Base-by-base conservation (phyloP, 2,329 filamentous ascomycete species). In the Hypomyces perniciosus region DNA sequence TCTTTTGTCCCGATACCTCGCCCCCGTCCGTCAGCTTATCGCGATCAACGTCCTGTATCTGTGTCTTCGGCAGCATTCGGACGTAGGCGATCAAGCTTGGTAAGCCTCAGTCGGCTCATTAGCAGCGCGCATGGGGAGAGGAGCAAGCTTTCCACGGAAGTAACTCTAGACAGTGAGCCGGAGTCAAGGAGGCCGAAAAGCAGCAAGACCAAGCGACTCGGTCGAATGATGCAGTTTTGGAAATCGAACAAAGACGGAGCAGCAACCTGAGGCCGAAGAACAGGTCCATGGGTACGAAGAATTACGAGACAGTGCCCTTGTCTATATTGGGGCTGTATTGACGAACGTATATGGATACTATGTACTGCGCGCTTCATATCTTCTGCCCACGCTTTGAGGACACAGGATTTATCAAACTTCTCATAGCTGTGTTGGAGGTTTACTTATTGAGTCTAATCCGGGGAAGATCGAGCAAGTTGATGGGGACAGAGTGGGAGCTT, bases 191-290 rank as follows among this genome's bases (percentile, higher is more conserved):
- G 77, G 72, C 59, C 65, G 6, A 83, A 81, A 64, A 62, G 60
- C 27, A 88, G 84, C 73, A 86, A 83, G 65, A 74, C 81, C 35
- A 87, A 83, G 64, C 79, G 86, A 30, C 69, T 90, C 35, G 86
- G 87, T 64, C 84, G 85, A 46, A 76, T 90, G 72, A 83, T 90
- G 76, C 83, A 85, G 59, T 91, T 91, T 66, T 91, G 86, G 86
- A 88, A 86, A 68, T 73, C 76, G 8, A 82, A 77, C 61, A 76
- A 77, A 54, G 64, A 70, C 35, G 57, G 53, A 3, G 53, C 62
- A 33, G 48, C 67, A 34, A 57, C 59, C n/a, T 66, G 59, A 59
- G 20, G 13, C 12, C 30, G 42, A 44, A 44, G 34, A 28, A 45
- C 8, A 42, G 9, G 28, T 48, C 29, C 33, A 46, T 9, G 37